These are phyloP conservation scores for Candida dendrica DNA, from an alignment of 805 yeast genomes.

Conservation along the genomic window DNA sequence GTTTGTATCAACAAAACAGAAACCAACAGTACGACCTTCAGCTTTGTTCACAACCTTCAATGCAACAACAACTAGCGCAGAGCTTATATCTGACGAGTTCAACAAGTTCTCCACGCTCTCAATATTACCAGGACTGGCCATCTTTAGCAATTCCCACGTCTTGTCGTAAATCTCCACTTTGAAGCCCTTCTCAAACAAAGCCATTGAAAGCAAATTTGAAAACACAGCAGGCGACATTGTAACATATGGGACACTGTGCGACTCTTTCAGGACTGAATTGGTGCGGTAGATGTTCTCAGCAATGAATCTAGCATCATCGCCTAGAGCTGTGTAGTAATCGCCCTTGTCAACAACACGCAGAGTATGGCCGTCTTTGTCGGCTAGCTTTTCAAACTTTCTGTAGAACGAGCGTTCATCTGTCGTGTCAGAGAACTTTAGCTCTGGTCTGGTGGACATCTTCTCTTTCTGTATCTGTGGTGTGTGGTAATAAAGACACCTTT, in stretches of 20 bases:
- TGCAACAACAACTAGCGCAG: slow-evolving; percentile 47
- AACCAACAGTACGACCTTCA: slow-evolving; percentile 54
- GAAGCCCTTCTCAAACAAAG: slow-evolving; percentile 62
- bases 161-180: slow-evolving; percentile 77
- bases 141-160: slow-evolving; percentile 46
- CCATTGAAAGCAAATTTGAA: slow-evolving; percentile 52
- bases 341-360: slow-evolving; percentile 74
- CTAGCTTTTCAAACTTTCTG: slow-evolving; percentile 37
- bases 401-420: slow-evolving; percentile 43
- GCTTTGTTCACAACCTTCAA: slow-evolving; percentile 26
- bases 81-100: slow-evolving; percentile 31
- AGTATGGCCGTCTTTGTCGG: slow-evolving; percentile 40
- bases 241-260: slow-evolving; percentile 50
- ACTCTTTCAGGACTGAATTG: slow-evolving; percentile 65
- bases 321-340: slow-evolving; percentile 72
- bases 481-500: no score
- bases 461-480: no score
- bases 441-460: slow-evolving; percentile 38
- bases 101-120: slow-evolving; percentile 70
- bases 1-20: slow-evolving; percentile 72
- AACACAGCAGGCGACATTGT: slow-evolving; percentile 76
- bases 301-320: slow-evolving; percentile 70
- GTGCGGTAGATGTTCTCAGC: slow-evolving; percentile 86
- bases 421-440: slow-evolving; percentile 48
- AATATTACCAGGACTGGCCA: slow-evolving; percentile 89